Conservation (phyloP, 148 eudicot species). For the Camellia japonica region DNA sequence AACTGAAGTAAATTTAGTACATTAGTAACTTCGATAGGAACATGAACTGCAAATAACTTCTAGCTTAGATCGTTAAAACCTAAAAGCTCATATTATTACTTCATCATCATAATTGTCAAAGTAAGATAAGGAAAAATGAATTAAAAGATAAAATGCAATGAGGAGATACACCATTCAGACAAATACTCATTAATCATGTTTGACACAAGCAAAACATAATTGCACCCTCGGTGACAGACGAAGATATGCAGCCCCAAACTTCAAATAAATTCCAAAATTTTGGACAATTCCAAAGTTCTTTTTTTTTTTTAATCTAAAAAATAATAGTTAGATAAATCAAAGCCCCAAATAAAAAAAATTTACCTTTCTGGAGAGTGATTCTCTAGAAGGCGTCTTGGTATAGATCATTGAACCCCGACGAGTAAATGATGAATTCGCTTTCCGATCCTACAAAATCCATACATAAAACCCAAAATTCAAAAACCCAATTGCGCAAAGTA, state of each 20-base stretch:
- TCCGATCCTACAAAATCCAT: slow-evolving; percentile 50
- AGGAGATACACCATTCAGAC: not conserved
- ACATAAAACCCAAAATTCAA: not conserved
- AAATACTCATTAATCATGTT: not conserved
- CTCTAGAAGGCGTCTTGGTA: slow-evolving; percentile 80
- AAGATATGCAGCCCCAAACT: slow-evolving; percentile 1
- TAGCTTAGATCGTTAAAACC: not conserved
- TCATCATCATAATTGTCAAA: not conserved
- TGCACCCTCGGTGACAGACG: not conserved
- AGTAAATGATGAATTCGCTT: slow-evolving; percentile 57
- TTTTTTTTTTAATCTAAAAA: too few relatives aligned
- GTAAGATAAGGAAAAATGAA: not conserved
- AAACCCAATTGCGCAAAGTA: not conserved
- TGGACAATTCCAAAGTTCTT: not conserved
- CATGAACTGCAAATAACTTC: not conserved
- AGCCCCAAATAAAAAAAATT: slow-evolving; percentile 1
- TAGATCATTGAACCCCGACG: slow-evolving; percentile 71
- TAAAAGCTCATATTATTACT: not conserved
- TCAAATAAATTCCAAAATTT: not conserved
- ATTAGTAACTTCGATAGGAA: not conserved
- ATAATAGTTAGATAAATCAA: not conserved
- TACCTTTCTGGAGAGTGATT: slow-evolving; percentile 70
- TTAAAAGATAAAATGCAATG: not conserved
- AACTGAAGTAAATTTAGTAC: not conserved
- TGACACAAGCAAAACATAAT: slow-evolving; percentile 3